Conservation (phyloP, 192 early-diverging fungal species). For the Linnemannia hyalina region DNA sequence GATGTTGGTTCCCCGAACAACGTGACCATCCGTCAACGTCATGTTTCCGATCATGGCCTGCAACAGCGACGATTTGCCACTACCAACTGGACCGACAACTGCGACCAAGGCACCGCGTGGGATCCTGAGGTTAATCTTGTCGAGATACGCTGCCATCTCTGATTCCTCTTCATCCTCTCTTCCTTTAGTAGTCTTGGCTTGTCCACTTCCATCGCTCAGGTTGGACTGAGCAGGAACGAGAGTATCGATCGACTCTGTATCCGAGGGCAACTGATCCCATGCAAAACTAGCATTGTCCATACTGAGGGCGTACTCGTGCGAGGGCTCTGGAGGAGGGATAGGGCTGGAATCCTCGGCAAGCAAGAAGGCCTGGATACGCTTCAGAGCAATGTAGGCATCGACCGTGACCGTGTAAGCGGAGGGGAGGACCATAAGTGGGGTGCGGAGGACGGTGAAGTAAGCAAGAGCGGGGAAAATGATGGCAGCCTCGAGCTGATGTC, state of each 20-base stretch:
- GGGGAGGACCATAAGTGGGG: conserved; percentile 44
- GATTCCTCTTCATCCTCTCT: conserved; percentile 5
- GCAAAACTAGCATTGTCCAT: conserved; percentile 45
- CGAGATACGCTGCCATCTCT: conserved; percentile 11
- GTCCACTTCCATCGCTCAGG: background rate
- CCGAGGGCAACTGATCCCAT: conserved; percentile 29
- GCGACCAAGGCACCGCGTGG: conserved; percentile 48
- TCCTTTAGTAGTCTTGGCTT: background rate
- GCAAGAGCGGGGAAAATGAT: conserved; percentile 44
- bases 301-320: conserved; percentile 59
- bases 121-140: conserved; percentile 47
- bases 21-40: conserved; percentile 19
- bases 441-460: conserved; percentile 41
- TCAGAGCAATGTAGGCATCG: conserved; percentile 51
- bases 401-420: conserved; percentile 33
- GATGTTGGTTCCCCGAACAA: conserved; percentile 39
- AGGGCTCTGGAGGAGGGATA: conserved; percentile 33
- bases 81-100: conserved; percentile 68
- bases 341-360: conserved; percentile 36
- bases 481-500: conserved; percentile 12
- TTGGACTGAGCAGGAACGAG: background rate
- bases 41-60: conserved; percentile 68
- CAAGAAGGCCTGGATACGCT: conserved; percentile 43
- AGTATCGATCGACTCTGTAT: conserved; percentile 20
- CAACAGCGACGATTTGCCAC: conserved; percentile 71